phyloP scores from a whole-genome alignment of 2,329 filamentous ascomycete species.

The Hymenotorrendiella dingleyae region DNA sequence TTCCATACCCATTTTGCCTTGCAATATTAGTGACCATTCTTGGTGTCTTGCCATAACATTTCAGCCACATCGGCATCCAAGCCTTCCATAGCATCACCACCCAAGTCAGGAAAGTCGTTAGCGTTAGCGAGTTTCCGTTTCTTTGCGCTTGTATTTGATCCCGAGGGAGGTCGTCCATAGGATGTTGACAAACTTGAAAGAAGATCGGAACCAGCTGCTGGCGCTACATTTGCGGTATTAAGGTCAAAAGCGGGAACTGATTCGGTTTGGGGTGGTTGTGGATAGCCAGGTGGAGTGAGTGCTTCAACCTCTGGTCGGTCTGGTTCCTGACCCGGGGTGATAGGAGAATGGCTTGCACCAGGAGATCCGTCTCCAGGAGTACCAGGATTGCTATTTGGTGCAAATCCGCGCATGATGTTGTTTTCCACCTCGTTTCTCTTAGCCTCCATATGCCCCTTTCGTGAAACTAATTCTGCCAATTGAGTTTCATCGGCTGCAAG shows the following conservation, averaged over 20 bases:
- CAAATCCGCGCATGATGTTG: constrained; percentile 79
- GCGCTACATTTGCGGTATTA: constrained; percentile 21
- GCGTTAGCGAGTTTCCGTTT: constrained; percentile 42
- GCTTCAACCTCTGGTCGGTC: constrained; percentile 78
- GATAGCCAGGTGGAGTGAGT: constrained; percentile 71
- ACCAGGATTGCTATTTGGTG: constrained; percentile 49
- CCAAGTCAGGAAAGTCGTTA: constrained; percentile 40
- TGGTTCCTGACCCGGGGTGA: constrained; percentile 49
- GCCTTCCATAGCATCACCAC: constrained; percentile 46
- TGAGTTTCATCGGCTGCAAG: constrained; percentile 65
- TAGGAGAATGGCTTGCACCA: constrained; percentile 30
- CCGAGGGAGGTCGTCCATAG: constrained; percentile 25
- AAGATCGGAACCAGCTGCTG: constrained; percentile 32
- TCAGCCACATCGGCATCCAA: constrained; percentile 57
- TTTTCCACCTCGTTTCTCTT: constrained; percentile 89
- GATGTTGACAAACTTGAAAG: constrained; percentile 33
- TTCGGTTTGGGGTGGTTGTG: constrained; percentile 32
- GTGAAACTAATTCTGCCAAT: constrained; percentile 56
- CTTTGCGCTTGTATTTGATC: constrained; percentile 32
- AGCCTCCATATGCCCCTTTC: constrained; percentile 66
- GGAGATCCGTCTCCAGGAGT: constrained; percentile 37
- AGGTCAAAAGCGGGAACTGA: constrained; percentile 31
- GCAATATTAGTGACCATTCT: constrained; percentile 4
- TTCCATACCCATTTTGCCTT: not conserved
- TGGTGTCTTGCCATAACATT: constrained; percentile 38